phyloP scores from a whole-genome alignment of 2,329 filamentous ascomycete genomes.

The Saccharata proteae region DNA sequence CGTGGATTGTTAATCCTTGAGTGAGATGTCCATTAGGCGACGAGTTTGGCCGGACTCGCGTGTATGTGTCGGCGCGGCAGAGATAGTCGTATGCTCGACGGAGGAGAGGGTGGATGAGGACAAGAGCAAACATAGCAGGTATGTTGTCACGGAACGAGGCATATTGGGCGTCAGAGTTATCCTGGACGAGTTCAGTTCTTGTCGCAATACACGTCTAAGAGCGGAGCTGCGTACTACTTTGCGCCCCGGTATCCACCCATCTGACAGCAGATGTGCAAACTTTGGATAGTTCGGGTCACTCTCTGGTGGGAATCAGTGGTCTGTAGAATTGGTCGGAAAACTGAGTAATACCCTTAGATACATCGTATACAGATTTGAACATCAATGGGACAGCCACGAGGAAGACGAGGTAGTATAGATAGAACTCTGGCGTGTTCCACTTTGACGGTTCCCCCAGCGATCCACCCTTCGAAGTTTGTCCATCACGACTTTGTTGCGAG shows the following conservation, averaged over 20 bases:
- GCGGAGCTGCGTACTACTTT: conserved; percentile 55
- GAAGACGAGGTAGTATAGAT: conserved; percentile 64
- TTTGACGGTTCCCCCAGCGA: conserved; percentile 57
- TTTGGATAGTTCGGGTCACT: conserved; percentile 70
- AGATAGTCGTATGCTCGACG: conserved; percentile 57
- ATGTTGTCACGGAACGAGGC: conserved; percentile 73
- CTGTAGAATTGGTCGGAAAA: background rate
- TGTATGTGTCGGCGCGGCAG: conserved; percentile 33
- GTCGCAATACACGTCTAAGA: background rate
- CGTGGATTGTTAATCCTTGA: conserved; percentile 32
- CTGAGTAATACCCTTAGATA: conserved; percentile 57
- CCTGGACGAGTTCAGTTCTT: conserved; percentile 39
- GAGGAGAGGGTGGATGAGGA: conserved; percentile 68
- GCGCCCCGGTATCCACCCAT: conserved; percentile 85
- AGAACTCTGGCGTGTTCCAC: conserved; percentile 84
- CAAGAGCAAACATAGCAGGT: conserved; percentile 62
- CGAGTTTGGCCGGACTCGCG: conserved; percentile 25
- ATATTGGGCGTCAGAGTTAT: conserved; percentile 86
- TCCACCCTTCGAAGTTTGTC: no score
- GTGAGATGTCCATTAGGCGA: conserved; percentile 16
- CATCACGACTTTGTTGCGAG: conserved; percentile 12
- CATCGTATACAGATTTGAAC: conserved; percentile 80
- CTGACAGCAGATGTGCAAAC: conserved; percentile 57
- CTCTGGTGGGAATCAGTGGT: conserved; percentile 37
- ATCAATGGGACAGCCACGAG: conserved; percentile 61